Base-by-base conservation (phyloP, 139 green algal species). In the Eudorina sp. region DNA sequence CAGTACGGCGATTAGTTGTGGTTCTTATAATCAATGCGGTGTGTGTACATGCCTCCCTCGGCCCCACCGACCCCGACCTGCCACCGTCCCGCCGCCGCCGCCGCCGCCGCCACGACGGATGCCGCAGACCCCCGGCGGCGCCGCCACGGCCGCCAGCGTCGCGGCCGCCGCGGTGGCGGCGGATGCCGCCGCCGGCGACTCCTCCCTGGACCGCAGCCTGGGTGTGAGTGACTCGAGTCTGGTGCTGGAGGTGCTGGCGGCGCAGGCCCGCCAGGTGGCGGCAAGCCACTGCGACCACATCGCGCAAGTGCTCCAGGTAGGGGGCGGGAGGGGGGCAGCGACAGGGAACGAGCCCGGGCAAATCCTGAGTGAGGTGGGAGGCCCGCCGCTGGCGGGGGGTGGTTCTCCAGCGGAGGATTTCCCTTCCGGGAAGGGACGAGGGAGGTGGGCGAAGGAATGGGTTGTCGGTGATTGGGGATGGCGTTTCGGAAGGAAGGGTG, bases 241-340 rank as follows among this genome's bases (percentile, higher is more conserved):
- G 62, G 81, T 87, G 81, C 66, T 87, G 40, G 81, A 87, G 45
- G 81, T 87, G 45, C 45, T 86, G 79, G 36, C 78, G 78, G 55
- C 38, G 55, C 31, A 87, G 46, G 81, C 81, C 21, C 18, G n/a
- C 3, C 9, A 53, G 6, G 64, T 87, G 60, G 81, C 81, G 31
- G 64, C 62, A 0, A 25, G 4, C 11, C 81, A 87, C 43, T 69
- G 81, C 21, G 45, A 51, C 31, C 62, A 78, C 64, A 87, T 87
- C 81, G 23, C 18, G 11, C 81, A 87, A 64, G 64, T 87, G 62
- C 64, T 87, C 31, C 81, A 87, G 81, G 81, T 87, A 8, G 6
- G 81, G 41, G 40, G 16, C 6, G 58, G 58, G 58, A 21, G 58
- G 16, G 58, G 58, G 9, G 58, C 13, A 58, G 16, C 51, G 51